Conservation (phyloP, 2,329 filamentous ascomycete genomes). For the Ophioceras dolichostomum region DNA sequence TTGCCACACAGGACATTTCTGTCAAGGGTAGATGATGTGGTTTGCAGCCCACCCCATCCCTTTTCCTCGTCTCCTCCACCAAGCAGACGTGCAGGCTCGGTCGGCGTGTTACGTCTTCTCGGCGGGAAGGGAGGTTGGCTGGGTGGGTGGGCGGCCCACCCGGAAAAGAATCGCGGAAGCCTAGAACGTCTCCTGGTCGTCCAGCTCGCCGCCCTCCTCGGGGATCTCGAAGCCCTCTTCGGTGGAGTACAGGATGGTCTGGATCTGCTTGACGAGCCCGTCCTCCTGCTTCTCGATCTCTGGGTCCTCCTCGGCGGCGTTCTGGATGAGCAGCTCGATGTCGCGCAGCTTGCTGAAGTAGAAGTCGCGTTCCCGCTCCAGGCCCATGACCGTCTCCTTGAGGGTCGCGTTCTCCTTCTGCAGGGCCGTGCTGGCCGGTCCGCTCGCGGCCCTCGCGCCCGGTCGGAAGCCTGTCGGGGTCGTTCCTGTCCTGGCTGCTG, state of each 20-base stretch:
- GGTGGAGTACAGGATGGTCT: constrained; percentile 92
- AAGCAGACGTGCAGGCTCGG: too few species aligned
- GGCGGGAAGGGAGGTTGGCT: background rate
- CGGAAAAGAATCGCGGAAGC: background rate
- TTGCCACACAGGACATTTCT: too few species aligned
- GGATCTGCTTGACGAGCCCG: constrained; percentile 87
- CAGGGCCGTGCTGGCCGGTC: constrained; percentile 57
- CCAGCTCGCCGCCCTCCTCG: constrained; percentile 57
- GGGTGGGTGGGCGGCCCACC: background rate
- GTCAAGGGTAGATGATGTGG: too few species aligned
- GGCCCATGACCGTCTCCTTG: constrained; percentile 88
- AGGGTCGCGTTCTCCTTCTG: constrained; percentile 77
- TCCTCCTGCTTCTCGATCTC: constrained; percentile 91
- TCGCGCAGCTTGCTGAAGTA: constrained; percentile 98
- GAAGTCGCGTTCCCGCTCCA: constrained; percentile 95
- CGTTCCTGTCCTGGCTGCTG: constrained; percentile 45
- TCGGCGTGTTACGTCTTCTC: too few species aligned
- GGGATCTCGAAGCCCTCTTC: constrained; percentile 90
- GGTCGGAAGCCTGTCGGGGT: constrained; percentile 45
- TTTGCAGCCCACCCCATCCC: too few species aligned
- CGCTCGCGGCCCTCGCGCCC: constrained; percentile 35
- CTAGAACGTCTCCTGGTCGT: constrained; percentile 73
- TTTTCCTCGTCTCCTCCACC: too few species aligned
- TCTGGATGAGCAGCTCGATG: constrained; percentile 89
- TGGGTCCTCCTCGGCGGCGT: constrained; percentile 82